Evolutionary conservation across 768 basidiomycete genomes (phyloP), one percentile per base, ranked within the genome.

Genomic region (Mycena filopes): DNA sequence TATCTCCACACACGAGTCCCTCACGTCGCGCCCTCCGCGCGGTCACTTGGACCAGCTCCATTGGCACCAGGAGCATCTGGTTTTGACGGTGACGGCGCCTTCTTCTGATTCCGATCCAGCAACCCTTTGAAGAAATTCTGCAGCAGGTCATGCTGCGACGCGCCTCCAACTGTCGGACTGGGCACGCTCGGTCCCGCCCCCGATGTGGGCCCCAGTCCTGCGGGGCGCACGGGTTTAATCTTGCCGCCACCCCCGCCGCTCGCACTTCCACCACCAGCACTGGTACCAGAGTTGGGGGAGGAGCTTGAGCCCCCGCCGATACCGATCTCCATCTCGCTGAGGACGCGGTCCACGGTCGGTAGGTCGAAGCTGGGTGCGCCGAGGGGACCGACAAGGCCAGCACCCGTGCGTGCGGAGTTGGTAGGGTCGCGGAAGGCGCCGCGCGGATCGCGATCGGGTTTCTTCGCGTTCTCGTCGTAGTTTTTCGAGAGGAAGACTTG

Each of bases 361-460:
- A 98, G 80, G 72, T 79, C 92, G 79, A 96, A 91, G 63, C 90
- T 93, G 70, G 90, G 92, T 74, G 90, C 92, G 57, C 92, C 93
- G 78, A 99, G 86, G 0, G 97, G 97, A 1, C 97, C 97, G 13
- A 99, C 97, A 49, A 98, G 88, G 28, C 96, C 95, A 1, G 90
- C 86, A 4, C 85, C 75, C 5, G 84, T 78, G 20, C 83, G 82
- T 9, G 85, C 75, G 26, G 84, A 78, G 59, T 93, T 92, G 46
- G 85, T 79, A 1, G 90, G 90, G 62, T 92, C 92, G 60, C 92
- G 86, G 86, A 98, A 98, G 3, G 91, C 88, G 18, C 89, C 89
- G 36, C 95, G 90, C 23, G 95, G 95, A 79, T 98, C 96, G 58
- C 93, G 87, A 70, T 95, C 93, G 0, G 93, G 85, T 71, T 96